These are phyloP conservation scores for Zea mays DNA, from an alignment of 176 grass and related monocot species.

Conservation along the genomic window Zm-B73-REFERENCE-NAM-5.0 NC_050096.1:41968501-41969000, in stretches of 20 bases:
- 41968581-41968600: background rate
- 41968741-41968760: slow-evolving; percentile 13
- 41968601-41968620: background rate
- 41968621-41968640: background rate
- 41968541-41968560: background rate
- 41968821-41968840: too few relatives aligned
- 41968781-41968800: too few relatives aligned
- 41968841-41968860: background rate
- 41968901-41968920: background rate
- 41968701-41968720: background rate
- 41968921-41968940: too few relatives aligned
- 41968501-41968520: slow-evolving; percentile 7
- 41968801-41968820: too few relatives aligned
- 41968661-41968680: slow-evolving; percentile 29
- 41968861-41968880: background rate
- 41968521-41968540: background rate
- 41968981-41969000: background rate
- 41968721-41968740: slow-evolving; percentile 28
- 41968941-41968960: background rate
- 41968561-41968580: background rate
- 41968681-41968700: background rate
- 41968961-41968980: background rate
- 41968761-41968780: background rate
- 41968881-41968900: background rate
- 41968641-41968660: background rate